Evolutionary conservation across 345 rosid species (phyloP).

Genomic region (Pistacia atlantica): DNA sequence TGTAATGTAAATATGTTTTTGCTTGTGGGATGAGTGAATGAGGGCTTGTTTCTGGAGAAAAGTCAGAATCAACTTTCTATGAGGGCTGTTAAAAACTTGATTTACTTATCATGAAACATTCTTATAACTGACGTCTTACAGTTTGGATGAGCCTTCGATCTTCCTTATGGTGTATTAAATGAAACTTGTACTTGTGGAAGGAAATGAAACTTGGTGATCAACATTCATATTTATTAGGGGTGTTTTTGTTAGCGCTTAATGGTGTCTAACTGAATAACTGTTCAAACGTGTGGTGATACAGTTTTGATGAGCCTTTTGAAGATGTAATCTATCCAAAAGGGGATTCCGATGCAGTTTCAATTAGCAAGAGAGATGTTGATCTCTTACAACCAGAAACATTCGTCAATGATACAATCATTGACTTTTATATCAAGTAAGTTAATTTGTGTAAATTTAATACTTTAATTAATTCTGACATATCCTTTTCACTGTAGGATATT

Average conservation of each 20-base stretch:
- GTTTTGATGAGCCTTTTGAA: slow-evolving; percentile 83
- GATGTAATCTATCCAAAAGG: slow-evolving; percentile 93
- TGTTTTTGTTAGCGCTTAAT: too few relatives aligned
- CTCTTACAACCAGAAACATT: slow-evolving; percentile 92
- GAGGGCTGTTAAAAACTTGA: not conserved
- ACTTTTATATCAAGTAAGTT: slow-evolving; percentile 92
- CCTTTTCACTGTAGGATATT: not conserved
- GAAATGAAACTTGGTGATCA: not conserved
- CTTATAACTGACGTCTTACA: slow-evolving; percentile 37
- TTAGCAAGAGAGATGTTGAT: slow-evolving; percentile 92
- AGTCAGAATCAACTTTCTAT: not conserved
- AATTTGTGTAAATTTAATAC: not conserved
- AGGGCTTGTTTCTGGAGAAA: not conserved
- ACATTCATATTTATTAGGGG: not conserved
- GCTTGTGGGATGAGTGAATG: not conserved
- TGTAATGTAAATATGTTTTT: not conserved
- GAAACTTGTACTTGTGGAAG: not conserved
- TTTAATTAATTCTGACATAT: slow-evolving; percentile 9
- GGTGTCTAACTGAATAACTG: slow-evolving; percentile 11
- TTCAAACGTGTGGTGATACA: slow-evolving; percentile 41
- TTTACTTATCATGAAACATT: not conserved
- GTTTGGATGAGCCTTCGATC: slow-evolving; percentile 68
- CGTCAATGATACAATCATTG: slow-evolving; percentile 95
- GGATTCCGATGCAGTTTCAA: slow-evolving; percentile 91
- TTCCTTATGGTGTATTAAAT: not conserved